Conservation (phyloP, 371 early-diverging fungal species). For the Mucor sp. region DNA sequence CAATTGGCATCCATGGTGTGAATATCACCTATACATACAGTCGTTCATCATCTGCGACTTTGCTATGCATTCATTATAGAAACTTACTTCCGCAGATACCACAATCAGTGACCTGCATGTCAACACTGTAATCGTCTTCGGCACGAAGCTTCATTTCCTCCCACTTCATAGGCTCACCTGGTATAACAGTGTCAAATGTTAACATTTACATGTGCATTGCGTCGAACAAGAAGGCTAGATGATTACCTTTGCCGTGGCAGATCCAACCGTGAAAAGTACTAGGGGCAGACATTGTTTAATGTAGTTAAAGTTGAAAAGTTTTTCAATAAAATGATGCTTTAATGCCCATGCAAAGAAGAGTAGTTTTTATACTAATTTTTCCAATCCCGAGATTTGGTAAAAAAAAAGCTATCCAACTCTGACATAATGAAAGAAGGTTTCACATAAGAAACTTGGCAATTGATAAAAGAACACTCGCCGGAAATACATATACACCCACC, state of each 20-base stretch:
- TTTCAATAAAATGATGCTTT: too few relatives aligned
- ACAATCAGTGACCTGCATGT: slow-evolving; percentile 53
- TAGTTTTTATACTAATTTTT: not conserved
- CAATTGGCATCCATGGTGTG: slow-evolving; percentile 52
- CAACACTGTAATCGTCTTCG: slow-evolving; percentile 53
- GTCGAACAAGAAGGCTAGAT: not conserved
- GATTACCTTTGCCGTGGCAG: slow-evolving; percentile 20
- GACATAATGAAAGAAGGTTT: not conserved
- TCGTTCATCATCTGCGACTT: not conserved
- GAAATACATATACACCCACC: not conserved
- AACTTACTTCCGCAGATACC: slow-evolving; percentile 49
- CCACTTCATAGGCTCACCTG: slow-evolving; percentile 12
- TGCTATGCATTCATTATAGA: not conserved
- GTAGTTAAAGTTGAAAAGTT: not conserved
- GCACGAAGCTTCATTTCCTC: slow-evolving; percentile 30
- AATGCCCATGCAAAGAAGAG: too few relatives aligned
- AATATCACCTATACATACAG: slow-evolving; percentile 27
- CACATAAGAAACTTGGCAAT: not conserved
- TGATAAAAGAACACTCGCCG: not conserved
- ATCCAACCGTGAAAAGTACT: slow-evolving; percentile 27
- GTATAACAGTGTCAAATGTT: not conserved
- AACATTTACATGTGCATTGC: not conserved
- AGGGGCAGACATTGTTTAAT: slow-evolving; percentile 15
- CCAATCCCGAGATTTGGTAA: not conserved
- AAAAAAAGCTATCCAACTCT: not conserved